These are phyloP conservation scores for Hypoxylon sp. DNA, from an alignment of 2,329 filamentous ascomycete genomes.

Conservation along the genomic window DNA sequence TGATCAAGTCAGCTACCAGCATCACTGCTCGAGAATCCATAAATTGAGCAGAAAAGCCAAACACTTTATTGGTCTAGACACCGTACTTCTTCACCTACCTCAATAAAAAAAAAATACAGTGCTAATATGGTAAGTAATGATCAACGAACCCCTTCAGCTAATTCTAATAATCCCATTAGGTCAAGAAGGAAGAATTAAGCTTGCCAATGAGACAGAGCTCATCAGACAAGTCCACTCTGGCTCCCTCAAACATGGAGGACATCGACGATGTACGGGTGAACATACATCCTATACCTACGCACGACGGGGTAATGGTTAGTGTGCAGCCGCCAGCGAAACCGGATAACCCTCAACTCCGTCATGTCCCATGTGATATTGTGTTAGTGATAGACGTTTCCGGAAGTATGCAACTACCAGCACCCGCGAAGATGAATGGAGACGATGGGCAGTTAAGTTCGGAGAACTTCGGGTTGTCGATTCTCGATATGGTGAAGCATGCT, in stretches of 20 bases:
- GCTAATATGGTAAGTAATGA: conserved; percentile 25
- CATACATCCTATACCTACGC: conserved; percentile 59
- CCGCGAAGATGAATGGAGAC: conserved; percentile 59
- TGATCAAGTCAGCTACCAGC: background rate
- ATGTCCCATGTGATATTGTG: conserved; percentile 72
- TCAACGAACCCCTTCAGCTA: background rate
- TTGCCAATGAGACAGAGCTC: background rate
- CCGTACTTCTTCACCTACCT: background rate
- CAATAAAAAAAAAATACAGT: background rate
- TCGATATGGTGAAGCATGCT: conserved; percentile 74
- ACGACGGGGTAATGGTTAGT: conserved; percentile 62
- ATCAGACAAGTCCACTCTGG: background rate
- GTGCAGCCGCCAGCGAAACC: conserved; percentile 62
- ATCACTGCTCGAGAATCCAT: conserved; percentile 1
- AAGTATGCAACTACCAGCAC: conserved; percentile 68
- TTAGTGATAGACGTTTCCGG: conserved; percentile 73
- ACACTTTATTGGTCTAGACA: background rate
- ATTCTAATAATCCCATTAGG: conserved; percentile 20
- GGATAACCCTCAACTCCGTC: conserved; percentile 45
- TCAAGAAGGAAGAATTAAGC: conserved; percentile 10
- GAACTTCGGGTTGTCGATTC: conserved; percentile 65
- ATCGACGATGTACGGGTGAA: conserved; percentile 39
- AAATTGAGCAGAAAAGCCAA: background rate
- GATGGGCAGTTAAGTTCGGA: conserved; percentile 57
- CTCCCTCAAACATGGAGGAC: conserved; percentile 11